These are phyloP conservation scores for Hyparrhenia diplandra DNA, from an alignment of 176 grass and related monocot genomes.

Conservation along the genomic window DNA sequence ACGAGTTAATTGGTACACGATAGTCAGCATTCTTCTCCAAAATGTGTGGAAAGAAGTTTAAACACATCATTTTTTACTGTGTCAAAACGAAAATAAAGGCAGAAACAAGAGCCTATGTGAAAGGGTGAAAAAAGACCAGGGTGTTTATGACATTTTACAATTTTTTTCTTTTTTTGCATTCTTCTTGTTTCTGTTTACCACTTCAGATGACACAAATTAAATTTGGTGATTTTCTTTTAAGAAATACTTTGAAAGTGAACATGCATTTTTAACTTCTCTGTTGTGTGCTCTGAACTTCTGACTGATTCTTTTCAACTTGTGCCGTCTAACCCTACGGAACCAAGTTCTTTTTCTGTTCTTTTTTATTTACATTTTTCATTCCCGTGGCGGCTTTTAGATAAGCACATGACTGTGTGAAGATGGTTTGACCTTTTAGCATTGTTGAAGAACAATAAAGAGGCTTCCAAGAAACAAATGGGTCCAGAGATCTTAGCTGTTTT, in stretches of 20 bases:
- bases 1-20: background rate
- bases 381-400: slow-evolving; percentile 20
- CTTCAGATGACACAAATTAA: background rate
- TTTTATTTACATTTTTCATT: background rate
- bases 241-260: background rate
- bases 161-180: background rate
- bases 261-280: background rate
- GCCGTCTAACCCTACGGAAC: background rate
- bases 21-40: background rate
- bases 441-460: slow-evolving; percentile 32
- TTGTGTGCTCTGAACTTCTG: slow-evolving; percentile 5
- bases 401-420: slow-evolving; percentile 31
- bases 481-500: slow-evolving; percentile 39
- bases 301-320: background rate
- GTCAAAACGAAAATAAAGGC: background rate
- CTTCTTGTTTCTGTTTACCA: background rate
- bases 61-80: background rate
- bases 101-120: background rate
- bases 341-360: background rate
- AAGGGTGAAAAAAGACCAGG: background rate
- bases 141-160: background rate
- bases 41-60: slow-evolving; percentile 3
- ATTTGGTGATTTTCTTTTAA: background rate
- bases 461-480: slow-evolving; percentile 29
- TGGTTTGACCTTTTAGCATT: slow-evolving; percentile 46